These are phyloP conservation scores for Zymoseptoria tritici DNA, from an alignment of 2,329 filamentous ascomycete species.

Conservation along the genomic window DNA sequence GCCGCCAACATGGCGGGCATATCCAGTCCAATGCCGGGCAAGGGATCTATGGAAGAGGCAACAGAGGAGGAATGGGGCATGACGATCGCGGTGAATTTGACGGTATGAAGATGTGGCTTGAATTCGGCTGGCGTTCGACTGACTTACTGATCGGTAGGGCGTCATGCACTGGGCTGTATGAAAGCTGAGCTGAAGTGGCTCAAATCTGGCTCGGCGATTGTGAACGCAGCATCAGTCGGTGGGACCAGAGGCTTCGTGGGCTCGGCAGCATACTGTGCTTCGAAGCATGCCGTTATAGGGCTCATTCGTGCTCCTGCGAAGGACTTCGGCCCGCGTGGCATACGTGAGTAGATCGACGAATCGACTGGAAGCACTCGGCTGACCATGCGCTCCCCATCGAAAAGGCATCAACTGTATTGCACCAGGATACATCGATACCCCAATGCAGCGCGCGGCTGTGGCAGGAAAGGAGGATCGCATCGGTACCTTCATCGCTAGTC, in stretches of 20 bases:
- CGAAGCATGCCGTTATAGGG: slow-evolving; percentile 21
- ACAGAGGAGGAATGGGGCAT: slow-evolving; percentile 27
- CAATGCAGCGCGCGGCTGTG: slow-evolving; percentile 24
- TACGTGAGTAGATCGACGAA: slow-evolving; percentile 4
- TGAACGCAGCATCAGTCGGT: slow-evolving; percentile 43
- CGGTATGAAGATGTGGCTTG: neutral
- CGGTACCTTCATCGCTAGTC: neutral
- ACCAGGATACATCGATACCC: slow-evolving; percentile 27
- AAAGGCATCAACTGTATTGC: slow-evolving; percentile 18
- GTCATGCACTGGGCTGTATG: slow-evolving; percentile 44
- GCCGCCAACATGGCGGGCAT: slow-evolving; percentile 37
- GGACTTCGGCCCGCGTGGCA: slow-evolving; percentile 12
- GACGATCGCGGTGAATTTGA: slow-evolving; percentile 21
- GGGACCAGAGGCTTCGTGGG: slow-evolving; percentile 26
- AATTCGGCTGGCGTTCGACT: neutral
- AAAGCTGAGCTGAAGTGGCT: slow-evolving; percentile 40
- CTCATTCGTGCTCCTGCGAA: slow-evolving; percentile 16
- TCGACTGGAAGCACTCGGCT: neutral
- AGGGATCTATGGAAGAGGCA: slow-evolving; percentile 9
- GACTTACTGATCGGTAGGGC: slow-evolving; percentile 25
- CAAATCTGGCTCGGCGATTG: slow-evolving; percentile 47
- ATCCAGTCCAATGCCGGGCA: slow-evolving; percentile 6
- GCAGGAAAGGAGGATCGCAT: neutral
- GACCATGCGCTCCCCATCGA: neutral
- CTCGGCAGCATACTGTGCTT: slow-evolving; percentile 8